phyloP scores from a whole-genome alignment of 169 alveolate species.

The Theileria parva region DNA sequence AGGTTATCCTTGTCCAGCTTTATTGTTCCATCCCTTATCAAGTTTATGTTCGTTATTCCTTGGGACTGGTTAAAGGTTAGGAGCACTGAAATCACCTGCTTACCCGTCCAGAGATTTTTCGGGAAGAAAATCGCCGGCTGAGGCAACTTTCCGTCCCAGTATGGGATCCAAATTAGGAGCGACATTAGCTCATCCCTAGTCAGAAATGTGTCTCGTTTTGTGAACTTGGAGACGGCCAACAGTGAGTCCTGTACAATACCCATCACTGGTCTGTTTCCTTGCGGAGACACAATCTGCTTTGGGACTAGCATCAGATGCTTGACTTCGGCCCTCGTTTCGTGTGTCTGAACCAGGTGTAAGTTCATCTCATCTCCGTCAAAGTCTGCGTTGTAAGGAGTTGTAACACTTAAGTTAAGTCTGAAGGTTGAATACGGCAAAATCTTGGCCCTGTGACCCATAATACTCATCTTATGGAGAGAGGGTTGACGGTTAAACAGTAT shows the following conservation, averaged over 20 bases:
- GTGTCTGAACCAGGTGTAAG: slow-evolving; percentile 98
- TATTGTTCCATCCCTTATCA: slow-evolving; percentile 56
- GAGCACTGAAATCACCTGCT: slow-evolving; percentile 95
- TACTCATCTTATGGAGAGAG: slow-evolving; percentile 99
- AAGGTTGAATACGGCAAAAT: slow-evolving; percentile 98
- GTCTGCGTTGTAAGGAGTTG: slow-evolving; percentile 99
- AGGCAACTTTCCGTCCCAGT: slow-evolving; percentile 96
- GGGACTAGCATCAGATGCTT: slow-evolving; percentile 98
- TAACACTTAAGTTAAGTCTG: slow-evolving; percentile 97
- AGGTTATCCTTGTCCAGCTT: slow-evolving; percentile 39
- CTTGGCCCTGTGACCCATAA: slow-evolving; percentile 99
- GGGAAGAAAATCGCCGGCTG: slow-evolving; percentile 98
- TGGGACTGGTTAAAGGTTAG: slow-evolving; percentile 85
- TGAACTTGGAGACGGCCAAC: slow-evolving; percentile 92
- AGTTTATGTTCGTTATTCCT: slow-evolving; percentile 56
- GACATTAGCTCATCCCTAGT: slow-evolving; percentile 91
- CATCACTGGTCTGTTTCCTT: slow-evolving; percentile 99
- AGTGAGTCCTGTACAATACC: slow-evolving; percentile 99
- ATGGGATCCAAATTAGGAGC: slow-evolving; percentile 94
- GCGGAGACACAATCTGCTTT: slow-evolving; percentile 98
- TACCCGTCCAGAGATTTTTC: slow-evolving; percentile 98
- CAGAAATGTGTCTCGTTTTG: slow-evolving; percentile 95
- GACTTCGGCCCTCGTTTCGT: slow-evolving; percentile 97
- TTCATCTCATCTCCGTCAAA: slow-evolving; percentile 99
- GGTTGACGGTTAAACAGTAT: slow-evolving; percentile 99